These are phyloP conservation scores for Tylopilus cervinicoccineus DNA, from an alignment of 768 basidiomycete genomes.

Conservation along the genomic window DNA sequence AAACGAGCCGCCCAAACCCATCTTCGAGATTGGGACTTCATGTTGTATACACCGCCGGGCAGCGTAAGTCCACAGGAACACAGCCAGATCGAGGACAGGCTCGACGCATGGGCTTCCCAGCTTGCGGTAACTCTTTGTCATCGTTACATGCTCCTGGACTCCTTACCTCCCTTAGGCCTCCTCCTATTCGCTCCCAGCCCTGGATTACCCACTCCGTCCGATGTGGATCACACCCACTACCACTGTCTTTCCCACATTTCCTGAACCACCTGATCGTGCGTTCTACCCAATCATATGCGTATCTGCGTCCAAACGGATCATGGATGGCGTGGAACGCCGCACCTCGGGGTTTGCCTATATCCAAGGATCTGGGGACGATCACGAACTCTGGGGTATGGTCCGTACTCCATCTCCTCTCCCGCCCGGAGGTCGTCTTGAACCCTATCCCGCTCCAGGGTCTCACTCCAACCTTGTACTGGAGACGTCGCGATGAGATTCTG, in stretches of 20 bases:
- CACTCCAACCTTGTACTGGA: slow-evolving; percentile 72
- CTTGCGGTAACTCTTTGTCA: slow-evolving; percentile 47
- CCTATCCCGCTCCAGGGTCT: slow-evolving; percentile 77
- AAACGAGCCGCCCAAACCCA: slow-evolving; percentile 2
- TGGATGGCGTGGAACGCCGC: slow-evolving; percentile 58
- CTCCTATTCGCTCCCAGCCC: slow-evolving; percentile 59
- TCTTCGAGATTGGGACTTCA: slow-evolving; percentile 45
- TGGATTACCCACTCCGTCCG: slow-evolving; percentile 70
- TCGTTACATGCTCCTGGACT: background rate
- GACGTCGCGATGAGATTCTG: slow-evolving; percentile 47
- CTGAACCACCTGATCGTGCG: slow-evolving; percentile 7
- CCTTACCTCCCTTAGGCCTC: slow-evolving; percentile 46
- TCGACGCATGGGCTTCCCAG: slow-evolving; percentile 67
- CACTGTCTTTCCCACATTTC: slow-evolving; percentile 42
- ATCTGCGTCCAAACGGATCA: slow-evolving; percentile 74
- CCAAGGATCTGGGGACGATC: slow-evolving; percentile 94
- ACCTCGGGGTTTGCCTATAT: slow-evolving; percentile 77
- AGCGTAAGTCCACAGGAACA: slow-evolving; percentile 75
- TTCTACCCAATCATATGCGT: slow-evolving; percentile 79
- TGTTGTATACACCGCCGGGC: slow-evolving; percentile 68
- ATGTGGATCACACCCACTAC: slow-evolving; percentile 85
- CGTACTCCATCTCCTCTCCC: slow-evolving; percentile 9
- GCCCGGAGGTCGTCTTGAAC: too few species aligned
- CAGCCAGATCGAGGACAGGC: slow-evolving; percentile 60
- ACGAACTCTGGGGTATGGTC: slow-evolving; percentile 86